phyloP scores from a whole-genome alignment of 495 filamentous ascomycete species.

The Penicillium samsonianum region DNA sequence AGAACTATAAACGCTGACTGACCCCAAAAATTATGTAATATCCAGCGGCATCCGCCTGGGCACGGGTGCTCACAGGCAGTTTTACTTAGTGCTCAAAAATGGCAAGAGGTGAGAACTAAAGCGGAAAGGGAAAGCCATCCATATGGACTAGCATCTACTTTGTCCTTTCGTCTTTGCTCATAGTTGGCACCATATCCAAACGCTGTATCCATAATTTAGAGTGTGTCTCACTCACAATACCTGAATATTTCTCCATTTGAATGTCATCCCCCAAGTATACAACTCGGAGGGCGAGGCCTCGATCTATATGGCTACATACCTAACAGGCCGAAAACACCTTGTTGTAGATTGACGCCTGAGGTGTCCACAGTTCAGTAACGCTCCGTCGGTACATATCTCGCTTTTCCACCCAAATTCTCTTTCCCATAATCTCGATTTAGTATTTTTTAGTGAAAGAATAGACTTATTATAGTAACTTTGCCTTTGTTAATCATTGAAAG shows the following conservation, averaged over 20 bases:
- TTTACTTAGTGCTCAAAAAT: background rate
- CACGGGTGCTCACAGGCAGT: too few relatives aligned
- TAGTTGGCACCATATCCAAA: background rate
- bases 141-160: background rate
- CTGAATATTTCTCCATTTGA: background rate
- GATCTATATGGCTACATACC: too few relatives aligned
- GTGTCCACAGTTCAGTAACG: background rate
- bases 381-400: background rate
- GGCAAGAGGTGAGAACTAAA: background rate
- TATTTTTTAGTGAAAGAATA: background rate
- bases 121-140: background rate
- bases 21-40: too few relatives aligned
- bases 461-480: background rate
- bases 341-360: background rate
- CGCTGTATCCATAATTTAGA: background rate
- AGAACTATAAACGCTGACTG: background rate
- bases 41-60: too few relatives aligned
- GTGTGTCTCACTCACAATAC: background rate
- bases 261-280: too few relatives aligned
- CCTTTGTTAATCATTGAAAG: background rate
- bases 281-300: too few relatives aligned
- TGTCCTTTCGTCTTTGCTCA: background rate
- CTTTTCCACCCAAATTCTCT: background rate
- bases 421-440: background rate
- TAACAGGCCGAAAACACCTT: background rate